Base-by-base conservation (phyloP, 352 stramenopile genomes). In the Plasmopara muralis region DNA sequence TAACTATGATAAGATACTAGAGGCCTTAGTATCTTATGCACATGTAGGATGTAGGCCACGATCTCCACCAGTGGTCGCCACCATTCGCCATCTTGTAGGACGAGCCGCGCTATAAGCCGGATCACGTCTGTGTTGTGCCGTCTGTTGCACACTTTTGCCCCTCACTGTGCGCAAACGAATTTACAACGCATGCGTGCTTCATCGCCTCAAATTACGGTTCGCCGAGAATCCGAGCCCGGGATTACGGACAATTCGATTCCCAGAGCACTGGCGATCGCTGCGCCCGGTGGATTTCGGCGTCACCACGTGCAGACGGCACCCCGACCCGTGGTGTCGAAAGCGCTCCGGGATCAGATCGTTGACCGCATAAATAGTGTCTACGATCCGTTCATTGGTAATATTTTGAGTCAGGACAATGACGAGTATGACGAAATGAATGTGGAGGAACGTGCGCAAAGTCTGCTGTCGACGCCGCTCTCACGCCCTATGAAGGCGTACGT, bases 321-420 rank as follows among this genome's bases (percentile, higher is more conserved):
- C 6, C 49, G 53, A 37, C 68, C 70, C 18, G 43, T 52, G 0
- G 74, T 86, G 8, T 88, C 77, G 3, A 69, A 68, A 62, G 64
- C 67, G 4, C 57, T 89, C 39, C 77, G 79, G 28, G 59, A 85
- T 41, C 68, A 85, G 51, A 92, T 92, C 61, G 64, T 88, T 33
- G 68, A 84, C 45, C 70, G 72, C 38, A 86, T 92, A 46, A 70
- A 77, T 46, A 74, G 63, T 45, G 79, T 90, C 46, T 92, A 92
- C 68, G 74, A 92, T 47, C 79, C 79, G 33, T 88, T 92, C 50
- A 92, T 92, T 48, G 76, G 75, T 47, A 88, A 60, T 53, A 89
- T 90, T 44, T 53, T 92, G 29, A 85, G 77, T 44, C 82, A 92
- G 45, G 80, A 89, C 66, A 89, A 88, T 58, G 82, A 92, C 57